phyloP scores from a whole-genome alignment of 2,329 filamentous ascomycete species.

The Raffaelea arxii region DNA sequence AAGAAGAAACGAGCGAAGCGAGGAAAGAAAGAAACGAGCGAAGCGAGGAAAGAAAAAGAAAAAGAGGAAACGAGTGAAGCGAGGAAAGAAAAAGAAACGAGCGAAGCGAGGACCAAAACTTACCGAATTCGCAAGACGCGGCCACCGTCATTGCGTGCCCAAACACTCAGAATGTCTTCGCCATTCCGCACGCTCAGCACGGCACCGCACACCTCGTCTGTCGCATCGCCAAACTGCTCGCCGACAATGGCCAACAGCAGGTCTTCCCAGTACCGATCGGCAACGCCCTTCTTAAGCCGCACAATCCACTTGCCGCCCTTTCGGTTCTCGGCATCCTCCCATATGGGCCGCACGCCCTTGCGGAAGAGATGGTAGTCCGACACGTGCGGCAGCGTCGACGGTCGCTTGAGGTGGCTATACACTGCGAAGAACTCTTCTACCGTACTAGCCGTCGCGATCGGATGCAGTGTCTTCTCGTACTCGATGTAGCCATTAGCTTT shows the following conservation, averaged over 20 bases:
- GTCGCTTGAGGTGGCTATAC: conserved; percentile 81
- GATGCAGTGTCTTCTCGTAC: conserved; percentile 92
- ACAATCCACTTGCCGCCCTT: conserved; percentile 97
- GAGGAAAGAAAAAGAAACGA: conserved; percentile 3
- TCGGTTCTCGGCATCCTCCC: conserved; percentile 97
- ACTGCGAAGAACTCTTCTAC: conserved; percentile 88
- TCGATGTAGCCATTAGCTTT: conserved; percentile 83
- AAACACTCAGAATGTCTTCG: conserved; percentile 95
- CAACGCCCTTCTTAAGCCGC: conserved; percentile 91
- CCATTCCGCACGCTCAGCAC: conserved; percentile 91
- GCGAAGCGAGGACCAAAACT: conserved; percentile 21
- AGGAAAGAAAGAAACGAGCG: conserved; percentile 9
- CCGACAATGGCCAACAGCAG: conserved; percentile 82
- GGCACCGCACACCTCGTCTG: conserved; percentile 89
- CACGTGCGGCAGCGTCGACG: conserved; percentile 78
- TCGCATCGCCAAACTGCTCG: conserved; percentile 86
- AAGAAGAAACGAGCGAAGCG: not conserved
- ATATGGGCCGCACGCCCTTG: conserved; percentile 90
- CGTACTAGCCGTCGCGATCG: conserved; percentile 71
- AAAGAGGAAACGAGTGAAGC: not conserved
- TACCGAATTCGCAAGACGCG: conserved; percentile 95
- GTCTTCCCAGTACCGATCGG: conserved; percentile 95
- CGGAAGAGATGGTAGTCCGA: conserved; percentile 99
- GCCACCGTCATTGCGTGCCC: conserved; percentile 88
- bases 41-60: too few relatives aligned